These are phyloP conservation scores for Lasiosphaeria hispida DNA, from an alignment of 495 filamentous ascomycete genomes.

Conservation along the genomic window DNA sequence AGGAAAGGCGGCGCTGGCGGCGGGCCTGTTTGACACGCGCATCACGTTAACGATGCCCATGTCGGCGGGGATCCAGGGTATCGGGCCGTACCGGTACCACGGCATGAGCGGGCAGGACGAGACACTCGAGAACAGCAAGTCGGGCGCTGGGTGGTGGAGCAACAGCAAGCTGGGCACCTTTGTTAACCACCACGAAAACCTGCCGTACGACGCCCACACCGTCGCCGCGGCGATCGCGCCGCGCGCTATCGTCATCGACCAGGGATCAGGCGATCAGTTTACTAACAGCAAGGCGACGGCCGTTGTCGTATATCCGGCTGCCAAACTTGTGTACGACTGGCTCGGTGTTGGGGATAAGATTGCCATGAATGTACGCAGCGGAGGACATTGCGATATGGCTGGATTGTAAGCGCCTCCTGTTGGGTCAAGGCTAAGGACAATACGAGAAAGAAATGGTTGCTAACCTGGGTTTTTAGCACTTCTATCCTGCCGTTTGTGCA, in stretches of 20 bases:
- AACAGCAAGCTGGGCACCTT: constrained; percentile 46
- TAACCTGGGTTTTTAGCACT: constrained; percentile 29
- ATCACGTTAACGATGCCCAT: constrained; percentile 57
- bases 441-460: constrained; percentile 15
- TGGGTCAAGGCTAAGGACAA: no score
- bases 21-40: constrained; percentile 50
- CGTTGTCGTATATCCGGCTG: constrained; percentile 49
- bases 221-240: constrained; percentile 54
- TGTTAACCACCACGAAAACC: constrained; percentile 46
- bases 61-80: constrained; percentile 52
- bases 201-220: constrained; percentile 54
- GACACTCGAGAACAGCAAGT: constrained; percentile 55
- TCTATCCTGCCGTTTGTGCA: constrained; percentile 51
- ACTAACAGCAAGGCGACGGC: constrained; percentile 53
- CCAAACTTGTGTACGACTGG: constrained; percentile 52
- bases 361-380: constrained; percentile 47
- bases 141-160: constrained; percentile 53
- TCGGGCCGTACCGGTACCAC: constrained; percentile 52
- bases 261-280: constrained; percentile 48
- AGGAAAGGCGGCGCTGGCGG: constrained; percentile 51
- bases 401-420: constrained; percentile 41
- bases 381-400: constrained; percentile 51
- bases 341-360: constrained; percentile 48
- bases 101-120: constrained; percentile 52
- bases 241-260: constrained; percentile 50